Conservation (phyloP, 495 filamentous ascomycete species). For the Parathielavia hyrcaniae region DNA sequence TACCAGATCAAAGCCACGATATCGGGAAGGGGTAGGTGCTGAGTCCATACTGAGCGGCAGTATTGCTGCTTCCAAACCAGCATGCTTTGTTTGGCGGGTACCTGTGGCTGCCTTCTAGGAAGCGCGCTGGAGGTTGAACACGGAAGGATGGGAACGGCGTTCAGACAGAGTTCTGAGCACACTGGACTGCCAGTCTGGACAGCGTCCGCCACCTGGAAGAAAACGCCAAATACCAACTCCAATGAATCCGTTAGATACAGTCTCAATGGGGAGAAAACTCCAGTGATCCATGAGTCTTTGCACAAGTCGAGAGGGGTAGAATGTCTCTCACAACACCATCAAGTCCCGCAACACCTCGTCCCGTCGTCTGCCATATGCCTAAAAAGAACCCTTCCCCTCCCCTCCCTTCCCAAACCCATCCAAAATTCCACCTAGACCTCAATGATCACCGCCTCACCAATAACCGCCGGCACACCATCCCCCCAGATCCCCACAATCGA, state of each 20-base stretch:
- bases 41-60: not conserved
- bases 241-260: slow-evolving; percentile 18
- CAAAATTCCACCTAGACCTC: slow-evolving; percentile 1
- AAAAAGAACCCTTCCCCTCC: not conserved
- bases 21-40: not conserved
- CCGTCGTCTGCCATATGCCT: not conserved
- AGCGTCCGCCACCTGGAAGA: not conserved
- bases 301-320: not conserved
- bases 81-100: not conserved
- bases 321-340: not conserved
- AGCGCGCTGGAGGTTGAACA: too few relatives aligned
- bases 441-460: slow-evolving; percentile 8
- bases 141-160: not conserved
- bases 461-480: slow-evolving; percentile 50
- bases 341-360: not conserved
- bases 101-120: too few relatives aligned
- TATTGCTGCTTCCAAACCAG: not conserved
- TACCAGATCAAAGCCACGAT: not conserved
- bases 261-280: slow-evolving; percentile 1
- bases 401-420: not conserved
- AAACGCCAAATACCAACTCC: not conserved
- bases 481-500: slow-evolving; percentile 85
- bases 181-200: not conserved
- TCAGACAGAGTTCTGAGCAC: not conserved
- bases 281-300: not conserved